These are phyloP conservation scores for Cordyceps farinosa DNA, from an alignment of 2,329 filamentous ascomycete genomes.

Conservation along the genomic window DNA sequence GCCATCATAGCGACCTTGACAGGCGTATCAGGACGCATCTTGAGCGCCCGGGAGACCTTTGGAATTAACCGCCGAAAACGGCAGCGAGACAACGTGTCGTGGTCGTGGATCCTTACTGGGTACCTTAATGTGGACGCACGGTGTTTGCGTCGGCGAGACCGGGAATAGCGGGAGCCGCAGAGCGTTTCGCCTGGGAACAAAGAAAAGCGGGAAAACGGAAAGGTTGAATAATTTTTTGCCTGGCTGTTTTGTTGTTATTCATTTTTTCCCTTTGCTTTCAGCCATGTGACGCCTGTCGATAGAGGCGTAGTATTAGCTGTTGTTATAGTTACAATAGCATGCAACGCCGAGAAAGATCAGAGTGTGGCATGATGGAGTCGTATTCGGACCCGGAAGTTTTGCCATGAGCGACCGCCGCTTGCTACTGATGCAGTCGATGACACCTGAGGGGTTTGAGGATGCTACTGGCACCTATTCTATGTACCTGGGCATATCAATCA, in stretches of 20 bases:
- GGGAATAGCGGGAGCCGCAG: background rate
- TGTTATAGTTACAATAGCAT: no score
- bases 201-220: background rate
- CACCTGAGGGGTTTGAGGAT: no score
- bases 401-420: no score
- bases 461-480: no score
- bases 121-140: background rate
- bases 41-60: background rate
- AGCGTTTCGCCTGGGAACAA: background rate
- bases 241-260: no score
- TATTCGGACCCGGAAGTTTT: no score
- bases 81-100: slow-evolving; percentile 1
- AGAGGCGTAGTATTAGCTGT: background rate
- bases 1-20: background rate
- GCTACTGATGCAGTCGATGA: no score
- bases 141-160: slow-evolving; percentile 3
- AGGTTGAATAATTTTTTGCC: no score
- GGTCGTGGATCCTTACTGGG: background rate
- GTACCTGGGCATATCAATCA: no score
- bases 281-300: background rate
- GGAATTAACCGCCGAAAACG: background rate
- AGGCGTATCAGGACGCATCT: background rate
- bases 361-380: no score
- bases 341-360: no score
- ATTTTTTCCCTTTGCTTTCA: no score